Evolutionary conservation across 192 early-diverging fungal species (phyloP).

Genomic region (Podila verticillata): DNA sequence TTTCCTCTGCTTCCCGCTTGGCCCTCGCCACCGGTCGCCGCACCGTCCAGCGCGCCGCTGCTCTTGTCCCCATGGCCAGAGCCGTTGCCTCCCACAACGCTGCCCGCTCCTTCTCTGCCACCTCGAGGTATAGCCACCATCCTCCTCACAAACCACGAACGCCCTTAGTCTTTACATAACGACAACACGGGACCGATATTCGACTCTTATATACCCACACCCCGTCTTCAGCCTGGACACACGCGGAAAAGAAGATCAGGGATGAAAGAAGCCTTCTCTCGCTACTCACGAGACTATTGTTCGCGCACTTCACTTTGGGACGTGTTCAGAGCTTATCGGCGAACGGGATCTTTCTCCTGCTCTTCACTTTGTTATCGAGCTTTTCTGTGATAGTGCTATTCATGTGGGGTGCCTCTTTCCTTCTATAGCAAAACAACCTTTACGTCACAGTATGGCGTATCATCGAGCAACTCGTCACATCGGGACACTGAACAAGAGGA

Average conservation of each 20-base stretch:
- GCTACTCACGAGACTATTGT: too few species aligned
- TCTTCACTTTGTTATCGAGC: neutral
- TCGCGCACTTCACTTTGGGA: neutral
- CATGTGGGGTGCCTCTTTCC: too few species aligned
- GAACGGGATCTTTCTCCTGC: neutral
- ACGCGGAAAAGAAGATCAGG: too few species aligned
- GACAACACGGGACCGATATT: too few species aligned
- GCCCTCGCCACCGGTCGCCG: slow-evolving; percentile 42
- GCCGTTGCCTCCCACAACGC: slow-evolving; percentile 37
- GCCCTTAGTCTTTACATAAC: neutral
- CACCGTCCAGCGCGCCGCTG: slow-evolving; percentile 40
- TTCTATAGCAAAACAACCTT: too few species aligned
- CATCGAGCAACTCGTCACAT: too few species aligned
- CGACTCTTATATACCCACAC: too few species aligned
- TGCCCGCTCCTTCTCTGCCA: slow-evolving; percentile 54
- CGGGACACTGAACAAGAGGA: too few species aligned
- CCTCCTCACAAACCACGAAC: neutral
- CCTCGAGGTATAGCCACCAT: slow-evolving; percentile 28
- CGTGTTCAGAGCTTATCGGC: neutral
- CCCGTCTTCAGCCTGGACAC: too few species aligned
- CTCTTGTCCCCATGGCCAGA: slow-evolving; percentile 37
- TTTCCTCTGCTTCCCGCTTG: slow-evolving; percentile 42
- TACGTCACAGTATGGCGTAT: too few species aligned
- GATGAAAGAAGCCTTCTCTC: too few species aligned
- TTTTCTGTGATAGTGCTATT: too few species aligned